Evolutionary conservation across 2,329 filamentous ascomycete genomes (phyloP).

Genomic region (Neofusicoccum ribis): DNA sequence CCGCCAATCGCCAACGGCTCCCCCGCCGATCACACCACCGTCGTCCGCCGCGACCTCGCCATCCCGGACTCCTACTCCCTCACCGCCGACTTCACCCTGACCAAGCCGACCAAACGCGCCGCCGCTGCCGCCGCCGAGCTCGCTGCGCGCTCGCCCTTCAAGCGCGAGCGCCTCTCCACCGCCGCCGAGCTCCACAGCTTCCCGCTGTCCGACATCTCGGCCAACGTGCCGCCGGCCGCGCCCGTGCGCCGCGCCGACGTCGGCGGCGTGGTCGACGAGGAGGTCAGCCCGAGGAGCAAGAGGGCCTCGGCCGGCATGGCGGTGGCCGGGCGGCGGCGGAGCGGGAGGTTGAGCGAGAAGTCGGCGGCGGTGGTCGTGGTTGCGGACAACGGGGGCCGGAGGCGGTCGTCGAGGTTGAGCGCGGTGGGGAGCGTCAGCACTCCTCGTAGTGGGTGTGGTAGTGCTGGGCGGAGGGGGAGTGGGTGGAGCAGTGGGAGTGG

Average conservation of each 20-base stretch:
- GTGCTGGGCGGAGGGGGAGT: too few relatives aligned
- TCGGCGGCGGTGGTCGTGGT: background rate
- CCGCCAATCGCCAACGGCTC: background rate
- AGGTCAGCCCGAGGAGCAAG: background rate
- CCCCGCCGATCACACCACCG: too few relatives aligned
- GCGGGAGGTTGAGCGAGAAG: background rate
- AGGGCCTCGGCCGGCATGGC: background rate
- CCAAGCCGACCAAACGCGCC: background rate
- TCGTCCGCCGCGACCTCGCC: background rate
- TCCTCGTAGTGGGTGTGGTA: too few relatives aligned
- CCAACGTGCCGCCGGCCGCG: background rate
- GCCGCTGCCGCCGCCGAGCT: background rate
- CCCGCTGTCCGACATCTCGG: background rate
- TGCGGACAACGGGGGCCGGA: background rate
- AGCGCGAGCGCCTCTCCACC: background rate
- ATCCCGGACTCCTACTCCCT: background rate
- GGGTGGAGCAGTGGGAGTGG: background rate
- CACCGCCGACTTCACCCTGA: background rate
- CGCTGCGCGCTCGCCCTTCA: background rate
- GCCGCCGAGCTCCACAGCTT: background rate
- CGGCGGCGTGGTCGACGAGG: background rate
- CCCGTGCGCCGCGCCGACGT: too few relatives aligned
- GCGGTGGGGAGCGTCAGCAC: too few relatives aligned
- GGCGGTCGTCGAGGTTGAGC: background rate
- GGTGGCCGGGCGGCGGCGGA: background rate